Percentiles rank a stretch among this genome's conserved stretches.
Conservation (phyloP, 2,329 filamentous ascomycete species). For the Colletotrichum sp. region DNA sequence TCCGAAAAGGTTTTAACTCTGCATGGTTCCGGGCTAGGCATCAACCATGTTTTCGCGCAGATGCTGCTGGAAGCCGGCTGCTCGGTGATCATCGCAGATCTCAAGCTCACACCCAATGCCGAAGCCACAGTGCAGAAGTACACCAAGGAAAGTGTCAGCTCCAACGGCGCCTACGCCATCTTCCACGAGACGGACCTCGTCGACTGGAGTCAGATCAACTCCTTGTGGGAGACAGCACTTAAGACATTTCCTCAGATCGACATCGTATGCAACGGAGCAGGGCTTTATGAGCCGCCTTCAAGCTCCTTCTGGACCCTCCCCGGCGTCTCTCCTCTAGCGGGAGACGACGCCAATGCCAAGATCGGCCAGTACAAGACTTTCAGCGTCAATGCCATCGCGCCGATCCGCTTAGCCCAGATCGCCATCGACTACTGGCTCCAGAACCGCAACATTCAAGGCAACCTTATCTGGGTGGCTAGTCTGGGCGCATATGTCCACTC, state of each 20-base stretch:
- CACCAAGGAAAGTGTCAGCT: background rate
- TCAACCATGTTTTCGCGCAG: conserved; percentile 25
- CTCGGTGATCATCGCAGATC: conserved; percentile 30
- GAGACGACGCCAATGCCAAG: conserved; percentile 24
- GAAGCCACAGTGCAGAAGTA: conserved; percentile 20
- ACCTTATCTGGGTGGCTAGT: conserved; percentile 31
- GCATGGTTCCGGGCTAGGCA: too few species aligned
- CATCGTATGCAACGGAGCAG: conserved; percentile 23
- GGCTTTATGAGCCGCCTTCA: conserved; percentile 30
- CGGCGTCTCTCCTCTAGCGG: conserved; percentile 23
- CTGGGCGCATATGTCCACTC: conserved; percentile 32
- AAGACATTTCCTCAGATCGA: conserved; percentile 19
- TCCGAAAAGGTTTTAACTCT: too few species aligned
- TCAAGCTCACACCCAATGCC: conserved; percentile 27
- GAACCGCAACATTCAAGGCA: conserved; percentile 38
- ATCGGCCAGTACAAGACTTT: conserved; percentile 28
- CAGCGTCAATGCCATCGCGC: conserved; percentile 29
- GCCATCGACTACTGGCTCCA: conserved; percentile 34
- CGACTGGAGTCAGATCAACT: conserved; percentile 28
- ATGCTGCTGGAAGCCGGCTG: conserved; percentile 27
- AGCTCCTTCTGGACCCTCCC: conserved; percentile 31
- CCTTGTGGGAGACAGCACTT: conserved; percentile 25
- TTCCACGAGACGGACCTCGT: conserved; percentile 31
- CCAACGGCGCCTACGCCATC: background rate
- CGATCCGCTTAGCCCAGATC: conserved; percentile 31